Evolutionary conservation across 106 monocot species (phyloP).

Genomic region (Dactylorhiza incarnata): DNA sequence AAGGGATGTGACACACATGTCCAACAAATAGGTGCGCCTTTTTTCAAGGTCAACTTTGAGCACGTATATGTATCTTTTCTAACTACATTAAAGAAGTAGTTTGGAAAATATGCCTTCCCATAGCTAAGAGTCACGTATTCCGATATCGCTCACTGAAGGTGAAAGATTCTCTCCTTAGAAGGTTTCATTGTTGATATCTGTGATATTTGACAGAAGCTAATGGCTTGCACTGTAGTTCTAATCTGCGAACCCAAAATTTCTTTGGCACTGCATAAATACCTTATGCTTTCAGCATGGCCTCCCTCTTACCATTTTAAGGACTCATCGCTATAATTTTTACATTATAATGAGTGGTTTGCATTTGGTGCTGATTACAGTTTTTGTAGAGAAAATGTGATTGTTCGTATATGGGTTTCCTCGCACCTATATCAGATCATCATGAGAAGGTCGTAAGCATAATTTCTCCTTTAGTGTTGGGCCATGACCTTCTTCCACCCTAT

Average conservation of each 20-base stretch:
- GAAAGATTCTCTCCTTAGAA: background rate
- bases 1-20: too few relatives aligned
- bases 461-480: background rate
- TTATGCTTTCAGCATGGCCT: background rate
- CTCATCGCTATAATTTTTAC: too few relatives aligned
- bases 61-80: too few relatives aligned
- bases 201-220: background rate
- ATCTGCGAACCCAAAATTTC: background rate
- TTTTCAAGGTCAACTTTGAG: too few relatives aligned
- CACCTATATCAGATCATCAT: background rate
- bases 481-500: background rate
- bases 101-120: too few relatives aligned
- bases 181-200: background rate
- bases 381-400: background rate
- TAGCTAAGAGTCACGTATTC: too few relatives aligned
- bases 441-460: background rate
- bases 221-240: background rate
- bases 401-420: background rate
- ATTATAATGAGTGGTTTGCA: too few relatives aligned
- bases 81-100: too few relatives aligned
- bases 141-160: too few relatives aligned
- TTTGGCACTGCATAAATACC: background rate
- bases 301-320: too few relatives aligned
- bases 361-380: background rate
- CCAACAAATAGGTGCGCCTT: too few relatives aligned